phyloP scores from a whole-genome alignment of 208 protist species.

The Jaenimonas drosophilae region DNA sequence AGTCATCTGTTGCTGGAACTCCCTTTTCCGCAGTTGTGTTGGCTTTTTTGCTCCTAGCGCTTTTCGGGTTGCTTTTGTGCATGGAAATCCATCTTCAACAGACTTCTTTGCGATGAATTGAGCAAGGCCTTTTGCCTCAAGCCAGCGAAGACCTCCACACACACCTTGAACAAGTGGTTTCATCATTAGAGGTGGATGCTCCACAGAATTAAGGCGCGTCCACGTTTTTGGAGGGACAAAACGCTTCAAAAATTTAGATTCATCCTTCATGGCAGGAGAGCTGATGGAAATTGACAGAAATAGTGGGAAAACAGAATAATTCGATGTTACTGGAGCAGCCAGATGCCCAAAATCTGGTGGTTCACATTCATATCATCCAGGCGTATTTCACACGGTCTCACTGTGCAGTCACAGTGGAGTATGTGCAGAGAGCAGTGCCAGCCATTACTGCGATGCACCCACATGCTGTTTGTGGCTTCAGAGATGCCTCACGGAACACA shows the following conservation, averaged over 20 bases:
- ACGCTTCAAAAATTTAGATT: constrained; percentile 23
- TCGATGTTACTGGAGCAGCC: not conserved
- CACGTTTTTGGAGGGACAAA: constrained; percentile 61
- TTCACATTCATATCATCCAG: too few species aligned
- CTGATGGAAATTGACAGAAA: not conserved
- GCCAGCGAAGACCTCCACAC: constrained; percentile 68
- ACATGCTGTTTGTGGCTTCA: constrained; percentile 23
- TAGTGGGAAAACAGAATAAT: not conserved
- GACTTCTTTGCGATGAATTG: constrained; percentile 62
- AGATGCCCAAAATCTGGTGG: too few species aligned
- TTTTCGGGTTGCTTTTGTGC: constrained; percentile 20
- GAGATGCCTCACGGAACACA: constrained; percentile 44
- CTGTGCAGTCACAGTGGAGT: constrained; percentile 8
- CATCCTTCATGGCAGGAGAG: not conserved
- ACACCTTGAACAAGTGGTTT: constrained; percentile 71
- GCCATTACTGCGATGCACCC: constrained; percentile 56
- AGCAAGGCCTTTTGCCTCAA: constrained; percentile 53
- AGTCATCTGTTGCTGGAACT: too few species aligned
- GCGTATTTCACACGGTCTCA: not conserved
- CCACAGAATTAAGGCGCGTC: constrained; percentile 49
- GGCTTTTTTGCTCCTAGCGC: constrained; percentile 20
- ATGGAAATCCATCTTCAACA: constrained; percentile 55
- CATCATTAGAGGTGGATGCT: constrained; percentile 86
- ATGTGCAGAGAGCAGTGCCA: constrained; percentile 64
- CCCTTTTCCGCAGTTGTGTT: not conserved